Percentiles rank a stretch among this genome's conserved stretches.
These are phyloP conservation scores for Echeveria elegans DNA, from an alignment of 164 flowering plant genomes.

Conservation along the genomic window DNA sequence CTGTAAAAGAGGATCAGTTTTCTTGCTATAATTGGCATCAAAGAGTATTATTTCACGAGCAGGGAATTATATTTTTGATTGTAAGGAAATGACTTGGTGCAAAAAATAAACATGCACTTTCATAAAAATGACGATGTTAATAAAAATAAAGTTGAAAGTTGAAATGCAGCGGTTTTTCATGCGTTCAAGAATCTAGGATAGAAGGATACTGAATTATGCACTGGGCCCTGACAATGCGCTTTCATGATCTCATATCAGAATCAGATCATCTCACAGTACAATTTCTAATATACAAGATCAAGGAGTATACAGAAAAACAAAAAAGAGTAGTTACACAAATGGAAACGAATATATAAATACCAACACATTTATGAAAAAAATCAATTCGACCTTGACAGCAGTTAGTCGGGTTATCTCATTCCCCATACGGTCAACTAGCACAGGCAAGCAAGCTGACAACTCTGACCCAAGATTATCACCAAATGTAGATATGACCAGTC, in stretches of 20 bases:
- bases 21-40: background rate
- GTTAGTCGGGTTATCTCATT: constrained; percentile 99
- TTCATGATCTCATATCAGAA: background rate
- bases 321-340: background rate
- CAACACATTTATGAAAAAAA: background rate
- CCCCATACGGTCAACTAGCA: constrained; percentile 98
- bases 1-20: too few relatives aligned
- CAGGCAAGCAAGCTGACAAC: constrained; percentile 83
- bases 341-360: background rate
- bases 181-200: background rate
- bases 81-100: background rate
- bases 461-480: constrained; percentile 79
- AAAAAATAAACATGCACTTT: background rate
- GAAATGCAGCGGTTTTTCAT: background rate
- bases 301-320: background rate
- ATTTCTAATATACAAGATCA: too few relatives aligned
- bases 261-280: background rate
- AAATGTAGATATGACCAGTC: constrained; percentile 86
- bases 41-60: background rate
- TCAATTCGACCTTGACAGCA: constrained; percentile 80
- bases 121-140: too few relatives aligned
- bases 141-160: background rate
- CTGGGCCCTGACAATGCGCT: background rate
- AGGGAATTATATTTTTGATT: background rate
- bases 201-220: background rate